Conservation (phyloP, 441 rosid genomes). For the Daphne laureola region DNA sequence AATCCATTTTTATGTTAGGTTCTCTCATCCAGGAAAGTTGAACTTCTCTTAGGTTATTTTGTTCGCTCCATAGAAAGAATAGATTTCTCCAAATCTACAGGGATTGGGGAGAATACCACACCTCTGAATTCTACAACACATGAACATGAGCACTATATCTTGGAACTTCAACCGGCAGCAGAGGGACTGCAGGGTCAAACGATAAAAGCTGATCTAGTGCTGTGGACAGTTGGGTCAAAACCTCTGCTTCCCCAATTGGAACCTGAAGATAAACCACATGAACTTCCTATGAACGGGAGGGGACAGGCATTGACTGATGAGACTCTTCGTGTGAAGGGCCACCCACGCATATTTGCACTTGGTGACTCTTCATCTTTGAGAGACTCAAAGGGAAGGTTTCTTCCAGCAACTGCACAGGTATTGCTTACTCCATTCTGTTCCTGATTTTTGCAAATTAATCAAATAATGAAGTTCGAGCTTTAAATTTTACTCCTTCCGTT, state of each 20-base stretch:
- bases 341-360: constrained; percentile 82
- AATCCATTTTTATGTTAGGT: constrained; percentile 39
- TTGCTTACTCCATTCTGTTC: background rate
- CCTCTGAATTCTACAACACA: constrained; percentile 14
- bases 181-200: constrained; percentile 61
- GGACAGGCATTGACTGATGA: constrained; percentile 96
- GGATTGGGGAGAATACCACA: constrained; percentile 15
- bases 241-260: constrained; percentile 68
- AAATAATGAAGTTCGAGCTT: too few relatives aligned
- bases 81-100: constrained; percentile 26
- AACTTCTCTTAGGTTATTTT: constrained; percentile 76
- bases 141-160: constrained; percentile 37
- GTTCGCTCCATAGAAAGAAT: constrained; percentile 49
- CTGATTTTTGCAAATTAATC: background rate
- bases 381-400: constrained; percentile 68
- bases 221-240: constrained; percentile 88
- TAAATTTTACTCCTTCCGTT: too few relatives aligned
- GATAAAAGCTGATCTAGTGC: constrained; percentile 71
- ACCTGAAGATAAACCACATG: constrained; percentile 29
- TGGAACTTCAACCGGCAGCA: constrained; percentile 81
- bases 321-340: constrained; percentile 94
- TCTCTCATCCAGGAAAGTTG: constrained; percentile 73
- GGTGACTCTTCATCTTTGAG: constrained; percentile 86
- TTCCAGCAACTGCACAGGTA: constrained; percentile 98
- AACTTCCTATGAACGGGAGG: constrained; percentile 63